Conservation (phyloP, 352 stramenopile genomes). For the Phytophthora parvispora region DNA sequence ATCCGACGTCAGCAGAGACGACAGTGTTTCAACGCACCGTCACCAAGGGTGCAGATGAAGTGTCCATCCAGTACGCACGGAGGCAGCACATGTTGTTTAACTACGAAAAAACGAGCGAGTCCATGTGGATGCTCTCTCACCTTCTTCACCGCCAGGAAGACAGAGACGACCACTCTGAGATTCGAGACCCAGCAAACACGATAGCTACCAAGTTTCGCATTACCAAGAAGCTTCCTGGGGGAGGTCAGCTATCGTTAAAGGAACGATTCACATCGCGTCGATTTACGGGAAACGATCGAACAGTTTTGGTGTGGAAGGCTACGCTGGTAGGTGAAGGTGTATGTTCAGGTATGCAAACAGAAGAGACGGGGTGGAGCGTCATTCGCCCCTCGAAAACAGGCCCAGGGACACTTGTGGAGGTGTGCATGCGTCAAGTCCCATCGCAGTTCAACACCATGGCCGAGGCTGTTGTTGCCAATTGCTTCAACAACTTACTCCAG, state of each 20-base stretch:
- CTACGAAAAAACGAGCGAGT: conserved; percentile 6
- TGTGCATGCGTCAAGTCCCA: conserved; percentile 3
- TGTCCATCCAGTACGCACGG: background rate
- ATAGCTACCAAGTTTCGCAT: conserved; percentile 9
- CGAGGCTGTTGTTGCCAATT: background rate
- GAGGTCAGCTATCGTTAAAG: background rate
- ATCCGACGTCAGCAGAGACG: background rate
- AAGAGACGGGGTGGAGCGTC: conserved; percentile 12
- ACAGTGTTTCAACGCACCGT: conserved; percentile 2
- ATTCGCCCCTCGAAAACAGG: conserved; percentile 8
- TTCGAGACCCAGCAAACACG: conserved; percentile 2
- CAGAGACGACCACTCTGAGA: background rate
- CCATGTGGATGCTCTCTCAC: conserved; percentile 6
- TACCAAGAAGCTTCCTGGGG: background rate
- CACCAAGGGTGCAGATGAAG: background rate
- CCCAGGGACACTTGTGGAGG: background rate
- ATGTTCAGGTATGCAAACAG: conserved; percentile 1
- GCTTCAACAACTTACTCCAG: conserved; percentile 7
- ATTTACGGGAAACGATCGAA: background rate
- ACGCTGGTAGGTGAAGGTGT: conserved; percentile 1
- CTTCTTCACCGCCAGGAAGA: conserved; percentile 8
- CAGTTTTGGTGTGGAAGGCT: conserved; percentile 8
- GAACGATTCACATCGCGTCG: background rate
- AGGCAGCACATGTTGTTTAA: conserved; percentile 11
- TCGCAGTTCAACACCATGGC: background rate